phyloP scores from a whole-genome alignment of 2,329 filamentous ascomycete species.

The Aciculosporium take region DNA sequence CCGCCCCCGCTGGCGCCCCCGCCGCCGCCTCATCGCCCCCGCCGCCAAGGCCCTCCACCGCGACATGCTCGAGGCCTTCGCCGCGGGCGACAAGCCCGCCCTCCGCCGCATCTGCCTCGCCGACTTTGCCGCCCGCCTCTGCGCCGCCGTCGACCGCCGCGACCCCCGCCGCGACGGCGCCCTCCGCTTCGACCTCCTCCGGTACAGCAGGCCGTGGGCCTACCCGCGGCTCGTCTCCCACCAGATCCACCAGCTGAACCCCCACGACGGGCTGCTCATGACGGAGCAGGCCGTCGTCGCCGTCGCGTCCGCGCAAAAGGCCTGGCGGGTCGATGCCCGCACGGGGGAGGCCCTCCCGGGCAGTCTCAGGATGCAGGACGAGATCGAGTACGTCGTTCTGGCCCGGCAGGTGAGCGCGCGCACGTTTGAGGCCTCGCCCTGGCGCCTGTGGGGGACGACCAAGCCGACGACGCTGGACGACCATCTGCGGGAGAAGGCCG shows the following conservation, averaged over 20 bases:
- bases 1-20: constrained; percentile 29
- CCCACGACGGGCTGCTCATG: constrained; percentile 22
- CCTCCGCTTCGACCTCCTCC: constrained; percentile 40
- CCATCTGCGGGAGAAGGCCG: constrained; percentile 22
- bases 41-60: constrained; percentile 45
- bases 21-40: constrained; percentile 28
- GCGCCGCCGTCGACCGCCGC: constrained; percentile 38
- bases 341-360: constrained; percentile 29
- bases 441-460: constrained; percentile 53
- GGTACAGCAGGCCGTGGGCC: constrained; percentile 27
- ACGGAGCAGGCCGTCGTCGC: constrained; percentile 44
- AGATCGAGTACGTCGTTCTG: constrained; percentile 52
- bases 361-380: constrained; percentile 34
- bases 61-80: constrained; percentile 47
- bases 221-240: constrained; percentile 41
- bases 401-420: constrained; percentile 30
- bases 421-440: constrained; percentile 35
- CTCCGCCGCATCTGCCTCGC: constrained; percentile 40
- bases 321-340: constrained; percentile 25
- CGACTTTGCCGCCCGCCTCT: constrained; percentile 36
- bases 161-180: constrained; percentile 28
- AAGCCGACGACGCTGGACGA: constrained; percentile 35
- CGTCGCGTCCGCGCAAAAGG: constrained; percentile 41
- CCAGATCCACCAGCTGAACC: constrained; percentile 33
- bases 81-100: constrained; percentile 37